phyloP scores from a whole-genome alignment of 345 rosid species.

The Erysimum cheiranthoides region DNA sequence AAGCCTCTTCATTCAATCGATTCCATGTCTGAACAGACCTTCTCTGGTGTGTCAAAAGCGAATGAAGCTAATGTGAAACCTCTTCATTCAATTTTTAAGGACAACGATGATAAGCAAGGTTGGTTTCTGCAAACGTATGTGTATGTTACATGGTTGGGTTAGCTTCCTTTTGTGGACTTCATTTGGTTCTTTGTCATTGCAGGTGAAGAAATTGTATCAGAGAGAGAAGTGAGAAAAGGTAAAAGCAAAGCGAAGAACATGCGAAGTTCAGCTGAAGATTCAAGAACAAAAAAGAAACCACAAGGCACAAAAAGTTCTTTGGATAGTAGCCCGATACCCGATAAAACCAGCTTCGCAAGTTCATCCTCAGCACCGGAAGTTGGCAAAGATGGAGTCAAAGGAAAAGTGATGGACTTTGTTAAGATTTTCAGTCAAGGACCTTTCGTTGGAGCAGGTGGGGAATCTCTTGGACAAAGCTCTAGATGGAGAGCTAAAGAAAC shows the following conservation, averaged over 20 bases:
- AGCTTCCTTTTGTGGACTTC: conserved; percentile 26
- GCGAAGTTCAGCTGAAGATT: conserved; percentile 40
- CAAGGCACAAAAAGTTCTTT: conserved; percentile 39
- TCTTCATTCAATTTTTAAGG: conserved; percentile 38
- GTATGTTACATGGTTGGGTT: conserved; percentile 20
- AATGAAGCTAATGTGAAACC: conserved; percentile 48
- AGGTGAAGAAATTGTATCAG: conserved; percentile 49
- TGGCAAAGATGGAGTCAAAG: conserved; percentile 52
- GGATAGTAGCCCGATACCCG: conserved; percentile 38
- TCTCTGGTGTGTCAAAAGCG: conserved; percentile 40
- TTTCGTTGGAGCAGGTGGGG: conserved; percentile 46
- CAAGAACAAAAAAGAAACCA: conserved; percentile 52
- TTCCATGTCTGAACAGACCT: conserved; percentile 34
- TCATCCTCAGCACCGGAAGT: conserved; percentile 43
- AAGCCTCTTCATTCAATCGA: conserved; percentile 40
- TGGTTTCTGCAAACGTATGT: conserved; percentile 12
- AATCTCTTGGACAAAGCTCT: conserved; percentile 51
- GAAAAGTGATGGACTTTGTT: conserved; percentile 83
- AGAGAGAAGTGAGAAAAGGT: conserved; percentile 46
- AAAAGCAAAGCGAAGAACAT: conserved; percentile 48
- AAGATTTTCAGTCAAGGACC: conserved; percentile 73
- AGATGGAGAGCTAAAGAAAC: conserved; percentile 49
- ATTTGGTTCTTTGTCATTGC: conserved; percentile 42
- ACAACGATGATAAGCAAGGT: conserved; percentile 46
- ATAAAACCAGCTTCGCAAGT: conserved; percentile 46